phyloP scores from a whole-genome alignment of 352 stramenopile genomes.

The Thraustochytrium sp. region DNA sequence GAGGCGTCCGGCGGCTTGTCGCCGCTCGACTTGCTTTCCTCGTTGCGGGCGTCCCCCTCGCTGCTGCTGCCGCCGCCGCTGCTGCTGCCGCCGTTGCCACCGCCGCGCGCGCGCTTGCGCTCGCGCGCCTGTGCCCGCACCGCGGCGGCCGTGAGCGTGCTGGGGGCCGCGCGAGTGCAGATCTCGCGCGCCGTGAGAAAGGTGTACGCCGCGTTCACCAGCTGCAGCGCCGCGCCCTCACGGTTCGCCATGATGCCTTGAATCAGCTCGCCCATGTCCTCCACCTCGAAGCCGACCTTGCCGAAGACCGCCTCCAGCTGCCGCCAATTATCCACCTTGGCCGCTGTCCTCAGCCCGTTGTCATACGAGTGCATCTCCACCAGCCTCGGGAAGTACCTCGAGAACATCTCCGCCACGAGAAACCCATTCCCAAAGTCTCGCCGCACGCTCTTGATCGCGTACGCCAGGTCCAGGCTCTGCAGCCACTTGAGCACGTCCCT shows the following conservation, averaged over 20 bases:
- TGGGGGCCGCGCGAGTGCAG: neutral
- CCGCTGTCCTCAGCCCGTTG: conserved; percentile 73
- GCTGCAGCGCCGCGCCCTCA: neutral
- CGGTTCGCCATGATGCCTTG: neutral
- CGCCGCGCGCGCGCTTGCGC: neutral
- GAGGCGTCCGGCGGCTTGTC: neutral
- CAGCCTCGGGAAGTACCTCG: conserved; percentile 76
- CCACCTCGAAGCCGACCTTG: conserved; percentile 21
- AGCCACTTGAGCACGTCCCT: conserved; percentile 76
- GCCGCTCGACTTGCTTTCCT: neutral
- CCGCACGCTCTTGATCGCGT: conserved; percentile 84
- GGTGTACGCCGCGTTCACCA: neutral
- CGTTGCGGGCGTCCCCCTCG: neutral
- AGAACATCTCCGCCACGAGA: conserved; percentile 74
- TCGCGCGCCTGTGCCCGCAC: neutral
- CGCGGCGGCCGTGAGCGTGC: neutral
- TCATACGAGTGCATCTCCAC: conserved; percentile 79
- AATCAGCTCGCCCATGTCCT: neutral
- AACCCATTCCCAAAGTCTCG: conserved; percentile 78
- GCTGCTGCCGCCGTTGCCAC: neutral
- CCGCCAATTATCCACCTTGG: conserved; percentile 81
- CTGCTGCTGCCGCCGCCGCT: neutral
- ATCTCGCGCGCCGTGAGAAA: conserved; percentile 19
- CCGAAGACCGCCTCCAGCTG: conserved; percentile 63
- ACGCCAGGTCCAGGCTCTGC: conserved; percentile 74